Percentiles rank a stretch among this genome's conserved stretches.
Conservation (phyloP, 306 rosid species). For the Rubus idaeus region DNA sequence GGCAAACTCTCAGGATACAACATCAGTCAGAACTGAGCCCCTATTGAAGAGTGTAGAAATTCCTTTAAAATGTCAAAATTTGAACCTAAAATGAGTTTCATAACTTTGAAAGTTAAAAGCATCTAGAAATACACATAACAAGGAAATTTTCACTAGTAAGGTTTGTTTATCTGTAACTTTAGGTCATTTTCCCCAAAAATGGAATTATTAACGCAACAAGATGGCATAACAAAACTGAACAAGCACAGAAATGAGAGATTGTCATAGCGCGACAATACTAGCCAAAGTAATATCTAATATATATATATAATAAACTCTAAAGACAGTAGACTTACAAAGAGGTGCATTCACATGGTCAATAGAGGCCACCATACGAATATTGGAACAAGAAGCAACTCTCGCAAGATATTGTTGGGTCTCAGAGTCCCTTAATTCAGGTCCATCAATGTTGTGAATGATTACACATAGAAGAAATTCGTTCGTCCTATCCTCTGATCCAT, state of each 20-base stretch:
- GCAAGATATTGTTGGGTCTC: constrained; percentile 82
- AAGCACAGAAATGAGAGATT: background rate
- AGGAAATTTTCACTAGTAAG: background rate
- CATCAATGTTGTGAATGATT: constrained; percentile 84
- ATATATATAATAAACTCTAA: constrained; percentile 6
- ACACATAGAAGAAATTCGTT: constrained; percentile 52
- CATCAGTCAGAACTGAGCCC: background rate
- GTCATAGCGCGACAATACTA: background rate
- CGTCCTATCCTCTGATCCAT: constrained; percentile 52
- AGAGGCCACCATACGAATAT: constrained; percentile 68
- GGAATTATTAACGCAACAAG: background rate
- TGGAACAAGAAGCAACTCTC: constrained; percentile 71
- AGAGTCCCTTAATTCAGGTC: constrained; percentile 82
- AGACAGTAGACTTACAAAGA: constrained; percentile 55
- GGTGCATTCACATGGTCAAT: constrained; percentile 87
- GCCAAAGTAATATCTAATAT: constrained; percentile 9
- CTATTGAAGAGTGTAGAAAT: background rate
- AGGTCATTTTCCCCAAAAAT: background rate
- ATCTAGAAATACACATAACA: background rate
- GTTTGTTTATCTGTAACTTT: too few relatives aligned
- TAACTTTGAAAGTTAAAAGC: background rate
- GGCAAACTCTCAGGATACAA: background rate
- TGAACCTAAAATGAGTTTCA: background rate
- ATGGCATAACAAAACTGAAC: background rate
- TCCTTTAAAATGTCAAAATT: background rate